Evolutionary conservation across 176 grass and related monocot species (phyloP).

Genomic region (Rhynchospora breviuscula): DNA sequence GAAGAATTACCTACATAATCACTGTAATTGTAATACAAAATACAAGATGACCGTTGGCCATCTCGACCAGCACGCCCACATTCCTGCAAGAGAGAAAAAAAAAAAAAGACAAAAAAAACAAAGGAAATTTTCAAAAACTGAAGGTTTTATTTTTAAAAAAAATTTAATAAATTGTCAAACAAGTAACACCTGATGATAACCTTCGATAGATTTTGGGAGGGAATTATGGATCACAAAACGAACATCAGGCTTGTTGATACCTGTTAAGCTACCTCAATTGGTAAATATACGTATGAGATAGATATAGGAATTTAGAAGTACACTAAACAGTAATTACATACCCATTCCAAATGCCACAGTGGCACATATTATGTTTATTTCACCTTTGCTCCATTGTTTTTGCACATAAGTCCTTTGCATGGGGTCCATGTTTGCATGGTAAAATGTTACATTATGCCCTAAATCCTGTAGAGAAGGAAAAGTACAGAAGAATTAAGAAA

Average conservation of each 20-base stretch:
- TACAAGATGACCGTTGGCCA: slow-evolving; percentile 64
- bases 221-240: slow-evolving; percentile 99
- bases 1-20: slow-evolving; percentile 75
- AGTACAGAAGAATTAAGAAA: neutral
- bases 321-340: slow-evolving; percentile 27
- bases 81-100: slow-evolving; percentile 42
- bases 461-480: slow-evolving; percentile 36
- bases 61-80: slow-evolving; percentile 93
- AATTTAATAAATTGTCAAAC: slow-evolving; percentile 1
- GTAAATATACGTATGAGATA: slow-evolving; percentile 21
- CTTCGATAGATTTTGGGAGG: slow-evolving; percentile 94
- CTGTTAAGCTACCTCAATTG: slow-evolving; percentile 38
- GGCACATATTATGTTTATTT: slow-evolving; percentile 95
- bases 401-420: slow-evolving; percentile 53
- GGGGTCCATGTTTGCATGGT: slow-evolving; percentile 90
- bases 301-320: slow-evolving; percentile 26
- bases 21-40: slow-evolving; percentile 82
- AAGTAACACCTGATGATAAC: slow-evolving; percentile 82
- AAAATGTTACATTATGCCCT: slow-evolving; percentile 67
- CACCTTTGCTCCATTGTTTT: slow-evolving; percentile 74
- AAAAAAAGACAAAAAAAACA: neutral
- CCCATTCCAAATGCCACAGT: slow-evolving; percentile 99
- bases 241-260: slow-evolving; percentile 99
- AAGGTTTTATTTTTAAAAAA: neutral
- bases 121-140: neutral